Percentiles rank a stretch among this genome's conserved stretches.
Conservation (phyloP, 495 filamentous ascomycete species). For the Articulospora tetracladia region DNA sequence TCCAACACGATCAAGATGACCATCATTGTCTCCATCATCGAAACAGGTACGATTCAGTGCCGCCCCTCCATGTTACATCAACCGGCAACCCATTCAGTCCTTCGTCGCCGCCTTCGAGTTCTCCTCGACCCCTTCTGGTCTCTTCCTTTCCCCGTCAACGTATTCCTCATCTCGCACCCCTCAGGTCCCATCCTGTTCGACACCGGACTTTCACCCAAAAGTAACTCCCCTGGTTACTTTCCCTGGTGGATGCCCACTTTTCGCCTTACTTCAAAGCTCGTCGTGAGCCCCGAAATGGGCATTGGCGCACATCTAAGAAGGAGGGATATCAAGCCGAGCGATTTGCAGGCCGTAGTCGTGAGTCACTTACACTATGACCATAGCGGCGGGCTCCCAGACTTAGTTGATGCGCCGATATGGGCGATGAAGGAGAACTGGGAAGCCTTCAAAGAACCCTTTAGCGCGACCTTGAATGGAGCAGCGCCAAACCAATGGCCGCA, state of each 20-base stretch:
- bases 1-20: background rate
- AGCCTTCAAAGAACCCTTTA: conserved; percentile 26
- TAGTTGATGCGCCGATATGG: conserved; percentile 22
- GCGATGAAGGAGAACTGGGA: conserved; percentile 29
- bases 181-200: conserved; percentile 32
- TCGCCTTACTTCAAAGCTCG: conserved; percentile 17
- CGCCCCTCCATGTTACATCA: conserved; percentile 22
- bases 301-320: conserved; percentile 22
- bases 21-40: background rate
- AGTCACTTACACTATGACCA: conserved; percentile 34
- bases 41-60: conserved; percentile 4
- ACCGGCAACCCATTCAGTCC: conserved; percentile 17
- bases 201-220: conserved; percentile 30
- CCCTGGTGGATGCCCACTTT: conserved; percentile 21
- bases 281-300: conserved; percentile 24
- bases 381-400: conserved; percentile 29
- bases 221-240: conserved; percentile 28
- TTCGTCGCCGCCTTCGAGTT: conserved; percentile 27
- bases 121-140: conserved; percentile 27
- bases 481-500: conserved; percentile 30
- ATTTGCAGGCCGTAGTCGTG: conserved; percentile 28
- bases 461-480: conserved; percentile 28
- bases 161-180: conserved; percentile 30
- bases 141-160: conserved; percentile 26
- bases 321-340: conserved; percentile 24